Percentiles rank a stretch among this genome's conserved stretches.
These are phyloP conservation scores for Chlamydomonas reinhardtii DNA, from an alignment of 163 green algal species.

Conservation along the genomic window DNA sequence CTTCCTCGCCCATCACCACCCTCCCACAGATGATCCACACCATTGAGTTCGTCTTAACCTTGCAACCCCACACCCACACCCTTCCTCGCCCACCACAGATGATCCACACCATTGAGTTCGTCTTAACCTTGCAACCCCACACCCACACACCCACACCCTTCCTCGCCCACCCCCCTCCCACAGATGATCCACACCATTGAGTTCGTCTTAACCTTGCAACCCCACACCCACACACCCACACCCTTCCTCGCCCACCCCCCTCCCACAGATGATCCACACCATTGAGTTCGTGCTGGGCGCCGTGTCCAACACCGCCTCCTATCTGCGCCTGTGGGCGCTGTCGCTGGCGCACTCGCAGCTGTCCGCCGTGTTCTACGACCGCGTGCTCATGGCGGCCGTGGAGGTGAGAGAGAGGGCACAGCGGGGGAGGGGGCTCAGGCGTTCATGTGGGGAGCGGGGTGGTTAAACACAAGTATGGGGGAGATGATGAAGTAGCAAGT, in stretches of 20 bases:
- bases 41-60: slow-evolving; percentile 95
- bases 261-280: slow-evolving; percentile 98
- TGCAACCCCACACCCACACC: too few relatives aligned
- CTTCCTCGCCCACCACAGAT: too few relatives aligned
- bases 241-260: neutral
- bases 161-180: too few relatives aligned
- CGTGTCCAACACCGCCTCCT: slow-evolving; percentile 98
- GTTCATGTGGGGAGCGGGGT: too few relatives aligned
- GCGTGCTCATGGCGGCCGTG: slow-evolving; percentile 91
- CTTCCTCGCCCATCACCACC: too few relatives aligned
- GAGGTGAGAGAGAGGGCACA: slow-evolving; percentile 18
- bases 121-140: neutral
- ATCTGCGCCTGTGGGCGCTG: slow-evolving; percentile 98
- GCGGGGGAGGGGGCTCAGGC: too few relatives aligned
- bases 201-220: neutral
- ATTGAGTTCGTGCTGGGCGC: slow-evolving; percentile 99
- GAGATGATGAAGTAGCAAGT: too few relatives aligned
- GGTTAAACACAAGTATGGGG: too few relatives aligned
- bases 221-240: neutral
- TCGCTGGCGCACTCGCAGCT: slow-evolving; percentile 96
- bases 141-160: neutral
- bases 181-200: too few relatives aligned
- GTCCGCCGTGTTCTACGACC: slow-evolving; percentile 98
- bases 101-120: too few relatives aligned
- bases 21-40: slow-evolving; percentile 79